Evolutionary conservation across 2,329 filamentous ascomycete genomes (phyloP), one percentile per base, ranked within the genome.

Genomic region (Aciculosporium take): DNA sequence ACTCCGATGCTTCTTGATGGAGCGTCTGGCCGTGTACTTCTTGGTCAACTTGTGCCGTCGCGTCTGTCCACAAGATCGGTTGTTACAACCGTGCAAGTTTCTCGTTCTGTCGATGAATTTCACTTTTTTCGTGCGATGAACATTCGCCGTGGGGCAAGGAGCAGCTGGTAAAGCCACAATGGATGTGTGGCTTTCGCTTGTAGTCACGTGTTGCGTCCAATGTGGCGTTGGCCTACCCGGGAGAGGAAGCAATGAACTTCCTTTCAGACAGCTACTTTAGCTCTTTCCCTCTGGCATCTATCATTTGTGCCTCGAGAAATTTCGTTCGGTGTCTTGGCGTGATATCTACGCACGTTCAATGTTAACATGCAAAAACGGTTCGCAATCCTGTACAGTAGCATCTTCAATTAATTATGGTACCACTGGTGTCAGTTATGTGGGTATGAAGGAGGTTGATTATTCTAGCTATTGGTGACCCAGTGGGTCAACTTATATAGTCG

Each of bases 121-220:
- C 52, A 55, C 55, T 56, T 62, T 63, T 25, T 63, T 63, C 58
- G 58, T 62, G 61, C 55, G 60, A 53, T 52, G 53, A 45, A 47
- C 49, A 53, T 51, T 52, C 48, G 40, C 49, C 53, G 60, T 61
- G 58, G 60, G 58, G 56, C 51, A 43, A 27, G 41, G 41, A 40
- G 30, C n/a, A 33, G 17, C 23, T 34, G 12, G 29, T 31, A 44
- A 45, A 54, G 56, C 54, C 57, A 59, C 57, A 48, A 7, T 27
- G 25, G 21, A 47, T 2, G 33, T 46, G 42, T 40, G 45, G 46
- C 42, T 40, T 36, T 34, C 1, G 10, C 12, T 2, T 6, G 7
- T 7, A 7, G 32, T 55, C 57, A 59, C 57, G 56, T 60, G 57
- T 48, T 23, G 7, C 12, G 18, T 6, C 1, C 1, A 6, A 4